Percentiles rank a stretch among this genome's conserved stretches.
Evolutionary conservation across 148 eudicot species (phyloP).

Genomic region (Rhododendron williamsianum): DNA sequence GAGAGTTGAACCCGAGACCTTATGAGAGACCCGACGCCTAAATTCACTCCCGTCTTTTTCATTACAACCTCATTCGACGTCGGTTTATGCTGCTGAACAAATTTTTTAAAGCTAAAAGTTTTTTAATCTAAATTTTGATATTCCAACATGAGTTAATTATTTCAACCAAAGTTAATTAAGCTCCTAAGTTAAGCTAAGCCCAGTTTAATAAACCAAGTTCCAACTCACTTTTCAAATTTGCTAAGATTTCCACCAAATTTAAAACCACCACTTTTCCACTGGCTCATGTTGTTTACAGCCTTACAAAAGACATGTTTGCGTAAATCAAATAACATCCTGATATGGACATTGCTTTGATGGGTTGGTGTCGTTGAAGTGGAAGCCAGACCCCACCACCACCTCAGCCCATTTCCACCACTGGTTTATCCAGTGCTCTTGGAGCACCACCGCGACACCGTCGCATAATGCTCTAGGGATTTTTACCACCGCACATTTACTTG

Average conservation of each 20-base stretch:
- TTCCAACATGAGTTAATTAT: neutral
- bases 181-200: neutral
- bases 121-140: neutral
- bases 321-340: constrained; percentile 20
- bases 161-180: neutral
- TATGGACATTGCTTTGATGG: constrained; percentile 16
- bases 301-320: constrained; percentile 17
- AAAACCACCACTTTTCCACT: neutral
- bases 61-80: neutral
- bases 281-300: constrained; percentile 3
- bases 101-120: neutral
- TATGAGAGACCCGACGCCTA: neutral
- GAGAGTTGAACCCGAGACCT: neutral
- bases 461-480: neutral
- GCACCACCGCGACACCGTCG: neutral
- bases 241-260: neutral
- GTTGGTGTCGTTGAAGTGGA: constrained; percentile 30
- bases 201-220: neutral
- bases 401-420: neutral
- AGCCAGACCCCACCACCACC: constrained; percentile 8
- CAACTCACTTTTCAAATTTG: neutral
- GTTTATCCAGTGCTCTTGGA: neutral
- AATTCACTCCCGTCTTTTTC: neutral
- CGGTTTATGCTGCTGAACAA: neutral
- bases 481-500: neutral